Evolutionary conservation across 73 alveolate species (phyloP), one percentile per base, ranked within the genome.

Genomic region (Paramecium bursaria): DNA sequence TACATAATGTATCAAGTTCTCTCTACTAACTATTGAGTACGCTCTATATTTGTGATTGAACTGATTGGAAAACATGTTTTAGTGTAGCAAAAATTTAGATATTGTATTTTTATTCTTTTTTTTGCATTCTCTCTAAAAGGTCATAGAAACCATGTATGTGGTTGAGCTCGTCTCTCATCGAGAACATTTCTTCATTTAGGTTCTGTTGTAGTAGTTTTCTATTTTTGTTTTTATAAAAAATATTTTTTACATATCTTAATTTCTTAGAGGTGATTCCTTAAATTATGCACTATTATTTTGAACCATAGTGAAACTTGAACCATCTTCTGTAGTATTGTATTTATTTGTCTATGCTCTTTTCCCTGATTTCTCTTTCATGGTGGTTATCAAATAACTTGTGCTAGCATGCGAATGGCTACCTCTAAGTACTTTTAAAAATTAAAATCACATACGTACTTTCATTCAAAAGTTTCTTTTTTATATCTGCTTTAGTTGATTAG

Each of bases 401-500:
- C 50, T 25, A 13, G 44, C 33, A 47, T 67, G 33, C 14, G 82
- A 67, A 67, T 67, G 82, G 2, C 60, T 39, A 25, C 82, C 82
- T 42, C 82, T 67, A 39, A 67, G 44, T 39, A 67, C 82, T 67
- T 25, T 17, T 31, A 21, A 30, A 35, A 44, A 35, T 19, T 25
- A 13, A 35, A 39, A 30, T 39, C 11, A 39, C 14, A 7, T 39
- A 39, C n/a, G 49, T 67, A 67, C 82, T 67, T 67, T 67, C 82
- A 67, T 67, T 47, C 44, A 67, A 42, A 15, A 67, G 50, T 67
- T 67, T 67, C 33, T 67, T 25, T 67, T 67, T 67, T 7, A 67
- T 67, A 67, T 67, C 82, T 31, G 25, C 46, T 67, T 57, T 57
- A 25, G 82, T 67, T 22, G 82, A 67, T 67, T 67, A 42, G 10